These are phyloP conservation scores for Candida qinlingensis DNA, from an alignment of 805 yeast genomes.

Conservation along the genomic window DNA sequence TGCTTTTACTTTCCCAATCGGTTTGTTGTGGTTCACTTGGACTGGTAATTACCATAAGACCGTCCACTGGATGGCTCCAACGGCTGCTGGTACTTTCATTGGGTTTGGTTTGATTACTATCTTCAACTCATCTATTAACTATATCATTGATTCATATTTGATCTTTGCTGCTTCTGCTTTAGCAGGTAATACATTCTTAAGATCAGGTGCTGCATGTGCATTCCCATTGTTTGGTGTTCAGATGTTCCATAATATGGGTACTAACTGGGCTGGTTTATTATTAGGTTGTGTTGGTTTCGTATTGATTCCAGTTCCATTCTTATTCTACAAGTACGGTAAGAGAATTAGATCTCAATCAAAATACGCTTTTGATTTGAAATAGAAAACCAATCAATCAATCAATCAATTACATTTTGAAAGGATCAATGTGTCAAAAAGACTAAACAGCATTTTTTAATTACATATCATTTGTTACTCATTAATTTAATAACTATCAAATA, in stretches of 20 bases:
- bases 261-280: constrained; percentile 75
- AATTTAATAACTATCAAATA: not conserved
- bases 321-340: constrained; percentile 57
- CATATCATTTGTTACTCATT: not conserved
- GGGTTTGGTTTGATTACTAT: constrained; percentile 67
- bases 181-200: constrained; percentile 66
- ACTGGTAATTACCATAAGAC: constrained; percentile 66
- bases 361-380: constrained; percentile 39
- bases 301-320: constrained; percentile 63
- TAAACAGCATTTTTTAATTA: not conserved
- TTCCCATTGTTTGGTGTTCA: constrained; percentile 68
- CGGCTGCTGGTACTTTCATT: constrained; percentile 55
- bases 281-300: constrained; percentile 55
- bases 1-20: constrained; percentile 64
- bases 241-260: constrained; percentile 66
- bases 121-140: constrained; percentile 65
- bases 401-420: not conserved
- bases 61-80: constrained; percentile 82
- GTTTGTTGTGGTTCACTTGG: constrained; percentile 87
- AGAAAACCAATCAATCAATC: not conserved
- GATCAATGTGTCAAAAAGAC: not conserved
- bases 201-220: constrained; percentile 64
- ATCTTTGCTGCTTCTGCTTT: constrained; percentile 73
- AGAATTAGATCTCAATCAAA: constrained; percentile 50
- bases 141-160: constrained; percentile 67